Evolutionary conservation across 192 early-diverging fungal genomes (phyloP), one percentile per base, ranked within the genome.

Genomic region (Coemansia sp.): DNA sequence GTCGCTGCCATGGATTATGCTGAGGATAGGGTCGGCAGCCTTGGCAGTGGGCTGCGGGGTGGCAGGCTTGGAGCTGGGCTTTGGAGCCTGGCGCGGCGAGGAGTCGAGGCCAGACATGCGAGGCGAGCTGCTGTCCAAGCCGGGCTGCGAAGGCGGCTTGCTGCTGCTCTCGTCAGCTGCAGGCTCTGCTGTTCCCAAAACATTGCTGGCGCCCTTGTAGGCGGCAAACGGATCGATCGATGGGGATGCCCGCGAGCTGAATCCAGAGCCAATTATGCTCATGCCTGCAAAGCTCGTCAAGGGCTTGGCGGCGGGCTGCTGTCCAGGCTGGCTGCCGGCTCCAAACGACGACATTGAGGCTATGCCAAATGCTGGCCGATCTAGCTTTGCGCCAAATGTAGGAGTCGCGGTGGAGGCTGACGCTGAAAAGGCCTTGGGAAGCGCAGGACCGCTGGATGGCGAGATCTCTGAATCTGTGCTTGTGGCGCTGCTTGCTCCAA

Each of bases 341-440:
- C 54, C 65, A 60, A 59, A 65, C 25, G 58, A 64, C 6, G 77
- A 67, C 71, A 74, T 74, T 19, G 77, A 79, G 1, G 60, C 60
- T 12, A 79, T 68, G 9, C 77, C 77, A 70, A 79, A 79, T 20
- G 65, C 77, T 20, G 77, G 77, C 20, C 68, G 65, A 36, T 67
- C 71, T 40, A 79, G 42, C 31, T 71, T 74, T 12, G 45, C 12
- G 5, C 77, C 77, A 79, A 79, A 79, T 31, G 36, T 68, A 1
- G 61, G 65, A 6, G 59, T 39, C 6, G 68, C 6, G 12, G 61
- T 19, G 22, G 29, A 31, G 35, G 49, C 25, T 20, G 53, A 22
- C 3, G 46, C 14, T 17, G 76, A 60, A 51, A 79, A 79, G 3
- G 77, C 77, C 49, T 70, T 79, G 19, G 71, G 71, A 32, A 70